Evolutionary conservation across 805 yeast genomes (phyloP), one percentile per base, ranked within the genome.

Genomic region (Kodamaea kakaduensis): DNA sequence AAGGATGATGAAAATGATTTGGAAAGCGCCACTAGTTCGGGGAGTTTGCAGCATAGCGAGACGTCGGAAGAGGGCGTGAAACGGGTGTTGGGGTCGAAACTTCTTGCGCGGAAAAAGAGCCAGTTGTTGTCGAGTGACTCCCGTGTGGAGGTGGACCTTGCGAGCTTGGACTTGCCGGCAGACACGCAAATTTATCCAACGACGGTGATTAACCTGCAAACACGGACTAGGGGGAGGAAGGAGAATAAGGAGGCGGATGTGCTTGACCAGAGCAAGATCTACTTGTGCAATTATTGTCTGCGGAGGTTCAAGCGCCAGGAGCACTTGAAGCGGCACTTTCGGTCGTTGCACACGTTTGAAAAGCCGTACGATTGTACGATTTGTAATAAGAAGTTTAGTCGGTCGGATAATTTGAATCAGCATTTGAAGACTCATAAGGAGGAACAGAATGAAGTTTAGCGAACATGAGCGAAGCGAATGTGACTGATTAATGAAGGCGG

Each of bases 281-380:
- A 71, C 51, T 73, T 73, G 19, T 82, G 89, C 54, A 73, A 73
- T 20, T 72, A 68, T 48, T 82, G 90, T 54, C 67, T 73, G 31
- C 69, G 89, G 45, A 52, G 73, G 24, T 83, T 83, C 59, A 77
- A 80, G 51, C 69, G 93, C 46, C 86, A 81, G 53, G 93, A 83
- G 50, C 93, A 83, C 55, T 59, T 83, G 46, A 81, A 80, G 52
- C 69, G 93, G 41, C 93, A 83, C 49, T 75, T 78, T 52, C 63
- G 89, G 39, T 77, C 86, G 13, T 64, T 83, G 41, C 93, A 83
- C 50, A 81, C 83, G 21, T 70, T 78, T 37, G 86, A 79, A 38
- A 82, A 80, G 54, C 90, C 87, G 0, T 80, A 69, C 54, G 74
- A 69, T 38, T 81, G 87, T 54, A 61, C 64, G 7, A 63, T 73